Evolutionary conservation across 1,284 basidiomycete species (phyloP).

Genomic region (Papiliotrema fonsecae): DNA sequence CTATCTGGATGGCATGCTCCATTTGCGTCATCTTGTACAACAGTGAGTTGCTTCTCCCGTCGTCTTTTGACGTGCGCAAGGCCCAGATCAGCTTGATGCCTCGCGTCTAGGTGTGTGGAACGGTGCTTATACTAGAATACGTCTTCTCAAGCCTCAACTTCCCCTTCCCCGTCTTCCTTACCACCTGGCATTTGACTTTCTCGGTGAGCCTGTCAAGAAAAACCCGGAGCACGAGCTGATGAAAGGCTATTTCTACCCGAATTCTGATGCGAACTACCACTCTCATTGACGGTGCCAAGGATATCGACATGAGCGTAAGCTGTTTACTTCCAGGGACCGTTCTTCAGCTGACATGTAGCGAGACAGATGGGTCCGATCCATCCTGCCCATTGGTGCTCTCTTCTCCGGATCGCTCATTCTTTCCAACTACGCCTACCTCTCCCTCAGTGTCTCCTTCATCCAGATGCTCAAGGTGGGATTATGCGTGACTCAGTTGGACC

Average conservation of each 20-base stretch:
- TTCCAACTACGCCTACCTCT: constrained; percentile 90
- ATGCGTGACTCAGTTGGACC: neutral
- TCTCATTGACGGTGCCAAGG: constrained; percentile 82
- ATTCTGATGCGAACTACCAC: constrained; percentile 80
- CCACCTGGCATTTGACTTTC: constrained; percentile 80
- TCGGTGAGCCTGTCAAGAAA: constrained; percentile 56
- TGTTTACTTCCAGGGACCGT: neutral
- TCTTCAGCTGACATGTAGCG: constrained; percentile 38
- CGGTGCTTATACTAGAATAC: constrained; percentile 52
- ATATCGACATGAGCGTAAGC: constrained; percentile 69
- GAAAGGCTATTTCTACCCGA: constrained; percentile 78
- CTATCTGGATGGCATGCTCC: constrained; percentile 71
- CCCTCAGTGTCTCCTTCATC: constrained; percentile 86
- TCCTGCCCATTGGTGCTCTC: constrained; percentile 86
- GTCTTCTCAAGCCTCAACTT: constrained; percentile 78
- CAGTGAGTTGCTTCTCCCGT: constrained; percentile 47
- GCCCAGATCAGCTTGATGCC: too few relatives aligned
- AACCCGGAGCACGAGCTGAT: neutral
- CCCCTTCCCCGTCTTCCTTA: constrained; percentile 78
- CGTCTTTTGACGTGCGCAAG: too few relatives aligned
- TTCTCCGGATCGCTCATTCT: constrained; percentile 89
- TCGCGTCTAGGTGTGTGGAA: too few relatives aligned
- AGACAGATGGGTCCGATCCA: constrained; percentile 77
- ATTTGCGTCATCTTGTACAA: constrained; percentile 95
- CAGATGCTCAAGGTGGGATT: constrained; percentile 88